Evolutionary conservation across 2,329 filamentous ascomycete genomes (phyloP), one percentile per base, ranked within the genome.

Genomic region (Phaeophleospora eucalypticola): DNA sequence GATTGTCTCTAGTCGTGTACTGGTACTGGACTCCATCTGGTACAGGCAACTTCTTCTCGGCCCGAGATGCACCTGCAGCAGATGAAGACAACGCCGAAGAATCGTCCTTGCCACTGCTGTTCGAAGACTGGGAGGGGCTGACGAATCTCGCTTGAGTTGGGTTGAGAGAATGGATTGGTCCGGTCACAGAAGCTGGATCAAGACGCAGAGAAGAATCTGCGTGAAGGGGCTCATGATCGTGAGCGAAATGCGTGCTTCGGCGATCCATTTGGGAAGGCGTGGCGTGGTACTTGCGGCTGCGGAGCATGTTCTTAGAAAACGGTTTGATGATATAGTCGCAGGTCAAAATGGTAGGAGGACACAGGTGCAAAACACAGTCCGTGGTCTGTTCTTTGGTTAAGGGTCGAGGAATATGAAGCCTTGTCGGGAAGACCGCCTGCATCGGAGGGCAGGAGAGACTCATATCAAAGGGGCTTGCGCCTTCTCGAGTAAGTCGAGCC

Each of bases 81-180:
- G n/a, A 4, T 41, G 6, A 24, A 12, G 37, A n/a, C n/a, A n/a
- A n/a, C n/a, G n/a, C n/a, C n/a, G n/a, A n/a, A n/a, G 18, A 14
- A 16, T 18, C 29, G 37, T 33, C 29, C 27, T 16, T 36, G 12
- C 42, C 21, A 17, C 10, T 40, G 38, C 16, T 19, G 45, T 45
- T n/a, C 12, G 34, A 14, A 7, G 17, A 16, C 10, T 27, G 46
- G 29, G 37, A 29, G 12, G 39, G 40, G 6, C 56, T 58, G 7
- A 54, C 46, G 51, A 66, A 68, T 39, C 63, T 61, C 4, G 71
- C 71, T 43, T 59, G 60, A 1, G 76, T 80, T 3, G 76, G 75
- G 51, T 79, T 77, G 35, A 78, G 62, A 52, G 74, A 77, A 1
- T 61, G 46, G 17, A 78, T 51, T 8, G 75, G 72, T 1, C 75